phyloP scores from a whole-genome alignment of 192 early-diverging fungal genomes.

The Pilaira anomala region DNA sequence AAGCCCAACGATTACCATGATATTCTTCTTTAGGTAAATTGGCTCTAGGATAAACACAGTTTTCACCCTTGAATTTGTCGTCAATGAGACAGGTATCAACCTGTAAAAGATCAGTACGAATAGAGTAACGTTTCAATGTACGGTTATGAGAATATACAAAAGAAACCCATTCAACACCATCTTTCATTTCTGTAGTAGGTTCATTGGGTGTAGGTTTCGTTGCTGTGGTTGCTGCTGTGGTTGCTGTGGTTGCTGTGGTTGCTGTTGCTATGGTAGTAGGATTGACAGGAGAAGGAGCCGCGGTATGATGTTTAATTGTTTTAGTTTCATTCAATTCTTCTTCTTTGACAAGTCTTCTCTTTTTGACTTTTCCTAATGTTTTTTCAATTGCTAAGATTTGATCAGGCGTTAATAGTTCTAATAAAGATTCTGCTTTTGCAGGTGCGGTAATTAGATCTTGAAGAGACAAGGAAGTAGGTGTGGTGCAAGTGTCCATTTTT shows the following conservation, averaged over 20 bases:
- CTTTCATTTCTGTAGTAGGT: constrained; percentile 33
- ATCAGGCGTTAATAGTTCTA: constrained; percentile 23
- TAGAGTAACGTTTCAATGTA: constrained; percentile 54
- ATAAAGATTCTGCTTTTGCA: constrained; percentile 22
- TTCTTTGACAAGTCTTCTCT: constrained; percentile 11
- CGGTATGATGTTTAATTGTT: not conserved
- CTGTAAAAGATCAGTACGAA: constrained; percentile 72
- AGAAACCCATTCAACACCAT: constrained; percentile 64
- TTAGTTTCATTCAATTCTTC: not conserved
- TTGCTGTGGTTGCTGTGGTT: not conserved
- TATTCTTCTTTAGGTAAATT: constrained; percentile 59
- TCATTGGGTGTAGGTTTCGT: constrained; percentile 22
- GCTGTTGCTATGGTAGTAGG: not conserved
- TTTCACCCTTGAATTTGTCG: constrained; percentile 61
- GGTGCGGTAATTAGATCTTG: constrained; percentile 26
- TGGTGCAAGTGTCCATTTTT: constrained; percentile 17
- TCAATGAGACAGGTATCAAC: constrained; percentile 45
- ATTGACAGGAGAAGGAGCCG: not conserved
- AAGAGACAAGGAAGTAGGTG: constrained; percentile 22
- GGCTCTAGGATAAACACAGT: constrained; percentile 84
- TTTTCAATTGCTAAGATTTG: constrained; percentile 21
- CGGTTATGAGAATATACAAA: constrained; percentile 73
- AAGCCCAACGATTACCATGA: constrained; percentile 77
- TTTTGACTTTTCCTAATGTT: constrained; percentile 19
- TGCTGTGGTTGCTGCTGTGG: constrained; percentile 3